A percentile compares a stretch with the other conserved stretches of the same genome.
These are phyloP conservation scores for Pythium plurisporium DNA, from an alignment of 352 stramenopile genomes.

Conservation along the genomic window DNA sequence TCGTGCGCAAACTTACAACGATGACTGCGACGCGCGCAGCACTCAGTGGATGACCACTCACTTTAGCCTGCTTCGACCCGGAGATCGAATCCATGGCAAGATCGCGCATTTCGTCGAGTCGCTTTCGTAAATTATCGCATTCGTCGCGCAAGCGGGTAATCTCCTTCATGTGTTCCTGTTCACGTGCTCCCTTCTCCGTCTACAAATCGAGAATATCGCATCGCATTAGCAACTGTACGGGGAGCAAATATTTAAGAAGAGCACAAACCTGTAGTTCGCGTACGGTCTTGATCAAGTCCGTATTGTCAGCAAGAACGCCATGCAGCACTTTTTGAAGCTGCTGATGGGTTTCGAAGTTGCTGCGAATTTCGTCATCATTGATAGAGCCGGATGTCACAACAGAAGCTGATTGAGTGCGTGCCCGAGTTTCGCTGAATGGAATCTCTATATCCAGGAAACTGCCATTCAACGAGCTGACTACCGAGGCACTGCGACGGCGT, in stretches of 20 bases:
- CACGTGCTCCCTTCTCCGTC: conserved; percentile 17
- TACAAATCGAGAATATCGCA: conserved; percentile 18
- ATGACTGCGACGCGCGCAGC: conserved; percentile 2
- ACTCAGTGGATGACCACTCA: conserved; percentile 15
- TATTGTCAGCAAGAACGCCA: conserved; percentile 48
- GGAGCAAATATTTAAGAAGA: conserved; percentile 3
- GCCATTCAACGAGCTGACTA: conserved; percentile 13
- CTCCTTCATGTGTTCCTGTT: conserved; percentile 31
- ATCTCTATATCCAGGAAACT: conserved; percentile 7
- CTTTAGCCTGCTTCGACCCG: conserved; percentile 20
- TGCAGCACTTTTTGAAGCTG: conserved; percentile 48
- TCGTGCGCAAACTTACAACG: conserved; percentile 18
- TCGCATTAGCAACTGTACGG: neutral
- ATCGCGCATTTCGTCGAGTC: conserved; percentile 19
- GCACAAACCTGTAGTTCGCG: conserved; percentile 54
- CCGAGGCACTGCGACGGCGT: conserved; percentile 5
- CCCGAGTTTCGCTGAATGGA: conserved; percentile 5
- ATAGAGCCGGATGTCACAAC: neutral
- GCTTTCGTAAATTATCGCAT: conserved; percentile 30
- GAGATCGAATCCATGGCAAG: conserved; percentile 18
- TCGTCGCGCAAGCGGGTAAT: conserved; percentile 39
- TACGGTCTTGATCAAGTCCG: conserved; percentile 56
- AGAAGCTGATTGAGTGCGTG: conserved; percentile 13
- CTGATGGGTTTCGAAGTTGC: conserved; percentile 14
- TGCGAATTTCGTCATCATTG: conserved; percentile 13